These are phyloP conservation scores for Lophiostoma macrostomum DNA, from an alignment of 495 filamentous ascomycete genomes.

Conservation along the genomic window DNA sequence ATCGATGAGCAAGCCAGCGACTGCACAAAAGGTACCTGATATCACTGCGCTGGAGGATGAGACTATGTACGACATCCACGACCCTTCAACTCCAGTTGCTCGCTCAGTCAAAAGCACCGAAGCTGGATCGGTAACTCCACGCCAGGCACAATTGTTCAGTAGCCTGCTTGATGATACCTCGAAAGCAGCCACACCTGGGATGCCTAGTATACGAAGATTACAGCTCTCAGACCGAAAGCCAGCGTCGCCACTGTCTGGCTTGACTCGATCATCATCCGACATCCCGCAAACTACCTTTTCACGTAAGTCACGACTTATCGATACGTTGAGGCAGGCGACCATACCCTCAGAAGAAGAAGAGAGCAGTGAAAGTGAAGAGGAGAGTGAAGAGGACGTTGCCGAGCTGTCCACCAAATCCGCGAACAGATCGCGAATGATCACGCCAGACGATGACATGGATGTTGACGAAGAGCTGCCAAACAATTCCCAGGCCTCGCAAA, in stretches of 20 bases:
- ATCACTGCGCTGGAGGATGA: slow-evolving; percentile 16
- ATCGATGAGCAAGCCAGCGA: slow-evolving; percentile 22
- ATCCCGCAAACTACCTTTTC: slow-evolving; percentile 24
- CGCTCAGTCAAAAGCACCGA: not conserved
- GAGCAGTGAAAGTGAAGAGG: slow-evolving; percentile 25
- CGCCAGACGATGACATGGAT: slow-evolving; percentile 14
- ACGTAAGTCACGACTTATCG: slow-evolving; percentile 33
- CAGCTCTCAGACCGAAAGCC: slow-evolving; percentile 25
- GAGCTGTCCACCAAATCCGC: not conserved
- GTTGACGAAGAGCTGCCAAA: slow-evolving; percentile 9
- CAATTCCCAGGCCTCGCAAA: slow-evolving; percentile 28
- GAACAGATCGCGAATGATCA: not conserved
- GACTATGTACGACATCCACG: slow-evolving; percentile 22
- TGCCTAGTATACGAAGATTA: slow-evolving; percentile 32
- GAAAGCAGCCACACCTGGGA: slow-evolving; percentile 26
- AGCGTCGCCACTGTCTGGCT: not conserved
- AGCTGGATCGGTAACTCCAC: slow-evolving; percentile 33
- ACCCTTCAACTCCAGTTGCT: slow-evolving; percentile 7
- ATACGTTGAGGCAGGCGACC: slow-evolving; percentile 34
- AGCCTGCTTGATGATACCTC: slow-evolving; percentile 33
- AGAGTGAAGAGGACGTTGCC: slow-evolving; percentile 21
- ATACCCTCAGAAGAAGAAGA: slow-evolving; percentile 22
- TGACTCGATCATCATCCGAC: slow-evolving; percentile 35
- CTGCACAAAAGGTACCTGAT: slow-evolving; percentile 14
- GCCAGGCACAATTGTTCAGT: slow-evolving; percentile 34